A percentile compares a stretch with the other conserved stretches of the same genome.
phyloP scores from a whole-genome alignment of 2,329 filamentous ascomycete genomes.

The Epichloe gansuensis region DNA sequence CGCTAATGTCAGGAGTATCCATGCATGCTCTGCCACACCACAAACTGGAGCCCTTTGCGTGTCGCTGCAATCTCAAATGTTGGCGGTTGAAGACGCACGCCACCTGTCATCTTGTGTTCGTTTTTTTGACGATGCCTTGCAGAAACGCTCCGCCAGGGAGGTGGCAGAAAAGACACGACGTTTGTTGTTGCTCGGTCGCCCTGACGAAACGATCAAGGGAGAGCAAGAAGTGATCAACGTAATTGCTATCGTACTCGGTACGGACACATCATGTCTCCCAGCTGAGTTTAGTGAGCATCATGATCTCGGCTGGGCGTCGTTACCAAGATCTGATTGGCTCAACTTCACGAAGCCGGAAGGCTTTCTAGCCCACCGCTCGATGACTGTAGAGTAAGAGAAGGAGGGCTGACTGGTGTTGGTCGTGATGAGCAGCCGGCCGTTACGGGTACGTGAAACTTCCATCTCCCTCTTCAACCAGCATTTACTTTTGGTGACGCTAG shows the following conservation, averaged over 20 bases:
- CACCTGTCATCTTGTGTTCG: background rate
- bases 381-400: background rate
- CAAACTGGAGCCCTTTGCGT: background rate
- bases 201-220: background rate
- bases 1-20: background rate
- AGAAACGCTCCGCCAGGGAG: background rate
- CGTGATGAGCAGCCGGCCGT: background rate
- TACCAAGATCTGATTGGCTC: background rate
- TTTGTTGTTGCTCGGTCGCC: background rate
- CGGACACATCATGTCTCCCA: background rate
- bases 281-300: background rate
- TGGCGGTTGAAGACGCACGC: background rate
- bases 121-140: background rate
- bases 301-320: background rate
- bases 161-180: background rate
- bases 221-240: background rate
- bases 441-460: background rate
- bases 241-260: background rate
- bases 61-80: background rate
- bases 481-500: background rate
- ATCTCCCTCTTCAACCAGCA: background rate
- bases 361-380: no score
- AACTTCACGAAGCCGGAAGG: no score
- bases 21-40: background rate
- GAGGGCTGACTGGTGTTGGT: background rate